Conservation (phyloP, 2,329 filamentous ascomycete species). For the Pezicula rhizophila region DNA sequence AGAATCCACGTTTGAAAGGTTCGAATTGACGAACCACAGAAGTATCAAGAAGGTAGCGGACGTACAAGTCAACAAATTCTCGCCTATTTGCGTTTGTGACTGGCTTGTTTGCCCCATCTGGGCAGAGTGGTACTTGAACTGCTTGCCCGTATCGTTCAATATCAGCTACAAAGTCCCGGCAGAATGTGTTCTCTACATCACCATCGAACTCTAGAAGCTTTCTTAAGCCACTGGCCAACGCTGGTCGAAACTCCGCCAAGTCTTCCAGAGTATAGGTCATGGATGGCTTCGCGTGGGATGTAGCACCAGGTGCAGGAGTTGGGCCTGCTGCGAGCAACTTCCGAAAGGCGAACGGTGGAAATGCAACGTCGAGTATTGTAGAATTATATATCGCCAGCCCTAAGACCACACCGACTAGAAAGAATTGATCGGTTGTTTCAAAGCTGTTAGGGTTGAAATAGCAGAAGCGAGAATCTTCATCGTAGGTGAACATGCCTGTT, state of each 20-base stretch:
- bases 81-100: constrained; percentile 81
- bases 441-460: constrained; percentile 91
- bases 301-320: constrained; percentile 45
- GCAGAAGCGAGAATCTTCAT: constrained; percentile 83
- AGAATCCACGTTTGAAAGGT: constrained; percentile 91
- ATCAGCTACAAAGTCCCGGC: constrained; percentile 74
- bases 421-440: constrained; percentile 87
- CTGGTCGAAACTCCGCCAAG: constrained; percentile 73
- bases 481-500: constrained; percentile 82
- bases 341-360: constrained; percentile 84
- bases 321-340: constrained; percentile 77
- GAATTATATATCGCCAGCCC: constrained; percentile 93
- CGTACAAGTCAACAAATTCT: constrained; percentile 82
- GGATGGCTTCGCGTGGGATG: constrained; percentile 49
- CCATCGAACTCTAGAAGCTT: constrained; percentile 78
- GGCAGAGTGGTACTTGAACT: constrained; percentile 63
- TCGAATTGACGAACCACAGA: constrained; percentile 79
- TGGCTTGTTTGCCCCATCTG: constrained; percentile 63
- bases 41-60: constrained; percentile 72
- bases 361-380: constrained; percentile 80
- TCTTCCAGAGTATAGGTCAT: constrained; percentile 77
- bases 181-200: constrained; percentile 74
- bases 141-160: constrained; percentile 70
- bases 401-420: constrained; percentile 79
- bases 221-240: constrained; percentile 67